Base-by-base conservation (phyloP, 441 rosid genomes). In the Sinapis alba region DNA sequence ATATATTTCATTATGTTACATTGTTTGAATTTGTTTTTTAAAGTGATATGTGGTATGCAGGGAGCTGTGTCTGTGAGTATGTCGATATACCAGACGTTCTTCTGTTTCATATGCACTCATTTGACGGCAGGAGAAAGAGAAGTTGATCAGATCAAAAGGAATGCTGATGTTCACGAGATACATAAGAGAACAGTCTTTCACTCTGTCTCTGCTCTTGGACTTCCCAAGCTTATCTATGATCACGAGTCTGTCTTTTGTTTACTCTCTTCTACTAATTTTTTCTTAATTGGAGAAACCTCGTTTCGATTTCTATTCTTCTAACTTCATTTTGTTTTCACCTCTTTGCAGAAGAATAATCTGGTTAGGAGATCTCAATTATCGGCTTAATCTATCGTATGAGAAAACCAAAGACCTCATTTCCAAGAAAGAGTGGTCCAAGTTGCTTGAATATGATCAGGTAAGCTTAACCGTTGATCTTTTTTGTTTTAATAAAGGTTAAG, bases 311-410 rank as follows among this genome's bases (percentile, higher is more conserved):
- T 28, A 4, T 36, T 10, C 5, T 36, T 11, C 13, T 10, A 36
- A 36, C 43, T 10, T 36, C 2, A 36, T 11, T 36, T 11, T 36
- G 13, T 36, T 36, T 36, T 36, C 5, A 51, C 62, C 10, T 64
- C 56, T 65, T 53, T 65, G 60, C 81, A 81, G 84, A 65, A 32
- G 85, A 82, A 81, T 95, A 60, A 83, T 95, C 43, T 95, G 98
- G 99, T 79, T 96, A 66, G 99, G 99, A 18, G 99, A 96, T 81
- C 83, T 96, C 69, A 96, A 96, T 78, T 95, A 91, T 76, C 89
- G 99, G 16, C 86, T 95, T 77, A 92, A 88, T 81, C 47, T 90
- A 81, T 81, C 97, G 1, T 93, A 93, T 71, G 91, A 95, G 65
- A 83, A 83, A 84, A 83, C 86, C 32, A 80, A 81, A 53, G 93